Percentiles rank a stretch among this genome's conserved stretches.
phyloP scores from a whole-genome alignment of 1,139 yeast species.

The Yamadazyma diospyri region DNA sequence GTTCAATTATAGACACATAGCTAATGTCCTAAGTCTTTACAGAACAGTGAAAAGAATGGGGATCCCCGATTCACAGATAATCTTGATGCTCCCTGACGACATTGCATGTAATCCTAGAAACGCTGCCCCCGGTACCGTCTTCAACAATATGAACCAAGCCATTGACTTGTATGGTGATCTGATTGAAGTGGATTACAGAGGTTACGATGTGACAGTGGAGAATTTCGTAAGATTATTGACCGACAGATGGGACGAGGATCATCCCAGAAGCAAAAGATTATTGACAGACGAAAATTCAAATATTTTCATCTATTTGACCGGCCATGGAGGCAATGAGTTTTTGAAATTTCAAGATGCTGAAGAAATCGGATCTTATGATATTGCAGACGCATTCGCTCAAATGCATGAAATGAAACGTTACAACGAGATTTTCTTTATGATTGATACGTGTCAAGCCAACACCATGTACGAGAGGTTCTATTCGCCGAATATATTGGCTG shows the following conservation, averaged over 20 bases:
- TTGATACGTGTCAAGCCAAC: conserved; percentile 98
- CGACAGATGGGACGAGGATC: conserved; percentile 92
- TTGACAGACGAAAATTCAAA: conserved; percentile 92
- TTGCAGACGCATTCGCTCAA: conserved; percentile 96
- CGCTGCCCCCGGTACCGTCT: conserved; percentile 94
- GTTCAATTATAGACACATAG: conserved; percentile 98
- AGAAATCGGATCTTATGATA: conserved; percentile 90
- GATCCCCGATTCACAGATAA: conserved; percentile 96
- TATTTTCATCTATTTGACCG: conserved; percentile 91
- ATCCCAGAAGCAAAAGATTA: conserved; percentile 86
- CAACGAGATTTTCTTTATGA: conserved; percentile 94
- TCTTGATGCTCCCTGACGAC: conserved; percentile 93
- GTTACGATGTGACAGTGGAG: conserved; percentile 97
- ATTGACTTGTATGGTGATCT: conserved; percentile 91
- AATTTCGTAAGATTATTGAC: conserved; percentile 86
- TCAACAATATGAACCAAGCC: conserved; percentile 91
- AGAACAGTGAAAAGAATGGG: conserved; percentile 94
- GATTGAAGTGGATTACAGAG: conserved; percentile 94
- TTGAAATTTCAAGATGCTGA: conserved; percentile 97
- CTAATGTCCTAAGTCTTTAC: conserved; percentile 90
- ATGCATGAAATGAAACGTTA: conserved; percentile 95
- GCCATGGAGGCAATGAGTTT: conserved; percentile 98
- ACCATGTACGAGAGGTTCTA: conserved; percentile 93
- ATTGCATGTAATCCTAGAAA: conserved; percentile 96
- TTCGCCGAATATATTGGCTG: conserved; percentile 89